phyloP scores from a whole-genome alignment of 2,329 filamentous ascomycete genomes.

The Fusarium sp. region DNA sequence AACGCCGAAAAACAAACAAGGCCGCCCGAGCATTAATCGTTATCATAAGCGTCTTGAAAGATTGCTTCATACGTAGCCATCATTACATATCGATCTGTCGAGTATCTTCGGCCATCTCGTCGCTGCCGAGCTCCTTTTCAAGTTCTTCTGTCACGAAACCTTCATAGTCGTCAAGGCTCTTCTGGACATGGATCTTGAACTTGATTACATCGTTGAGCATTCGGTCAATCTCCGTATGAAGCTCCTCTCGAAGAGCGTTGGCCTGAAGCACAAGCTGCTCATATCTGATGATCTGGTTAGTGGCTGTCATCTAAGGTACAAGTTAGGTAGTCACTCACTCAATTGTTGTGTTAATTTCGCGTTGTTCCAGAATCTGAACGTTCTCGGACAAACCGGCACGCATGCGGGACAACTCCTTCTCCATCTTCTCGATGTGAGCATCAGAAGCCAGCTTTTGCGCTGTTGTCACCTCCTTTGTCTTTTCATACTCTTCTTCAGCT shows the following conservation, averaged over 20 bases:
- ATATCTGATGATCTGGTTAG: conserved; percentile 67
- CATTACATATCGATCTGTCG: conserved; percentile 57
- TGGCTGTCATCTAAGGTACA: background rate
- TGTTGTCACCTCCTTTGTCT: conserved; percentile 85
- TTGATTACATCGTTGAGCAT: conserved; percentile 98
- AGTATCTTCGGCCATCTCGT: conserved; percentile 68
- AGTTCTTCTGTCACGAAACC: conserved; percentile 92
- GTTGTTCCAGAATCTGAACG: conserved; percentile 91
- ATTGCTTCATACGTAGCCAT: conserved; percentile 29
- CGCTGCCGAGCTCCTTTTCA: conserved; percentile 82
- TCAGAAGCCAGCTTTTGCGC: conserved; percentile 91
- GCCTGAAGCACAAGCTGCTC: conserved; percentile 90
- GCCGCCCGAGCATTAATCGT: conserved; percentile 37
- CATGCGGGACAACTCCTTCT: conserved; percentile 97
- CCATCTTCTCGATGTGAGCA: conserved; percentile 97
- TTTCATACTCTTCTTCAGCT: conserved; percentile 93
- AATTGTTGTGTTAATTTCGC: conserved; percentile 96
- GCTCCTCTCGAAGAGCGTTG: conserved; percentile 88
- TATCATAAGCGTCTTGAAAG: conserved; percentile 42
- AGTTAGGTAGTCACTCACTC: conserved; percentile 71
- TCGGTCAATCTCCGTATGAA: conserved; percentile 96
- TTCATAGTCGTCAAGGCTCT: conserved; percentile 92
- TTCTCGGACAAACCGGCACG: conserved; percentile 84
- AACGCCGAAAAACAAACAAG: conserved; percentile 39
- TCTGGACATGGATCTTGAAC: conserved; percentile 98